A percentile compares a stretch with the other conserved stretches of the same genome.
These are phyloP conservation scores for Aaosphaeria pasadenensis DNA, from an alignment of 2,329 filamentous ascomycete genomes.

Conservation along the genomic window DNA sequence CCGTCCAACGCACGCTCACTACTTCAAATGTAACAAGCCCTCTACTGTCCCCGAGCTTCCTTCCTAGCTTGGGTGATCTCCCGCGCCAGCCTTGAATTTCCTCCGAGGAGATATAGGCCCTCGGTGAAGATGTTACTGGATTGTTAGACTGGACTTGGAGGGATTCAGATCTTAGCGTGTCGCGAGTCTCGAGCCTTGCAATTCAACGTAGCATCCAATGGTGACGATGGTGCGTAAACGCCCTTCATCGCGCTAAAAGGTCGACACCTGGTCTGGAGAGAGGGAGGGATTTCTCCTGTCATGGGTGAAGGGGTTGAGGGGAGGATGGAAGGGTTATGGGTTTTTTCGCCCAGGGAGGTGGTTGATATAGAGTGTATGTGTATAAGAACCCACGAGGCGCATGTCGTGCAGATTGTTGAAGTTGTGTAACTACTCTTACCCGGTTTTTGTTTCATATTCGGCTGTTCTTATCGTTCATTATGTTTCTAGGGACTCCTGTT, in stretches of 20 bases:
- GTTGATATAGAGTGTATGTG: background rate
- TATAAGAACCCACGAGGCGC: constrained; percentile 8
- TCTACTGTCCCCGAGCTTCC: constrained; percentile 8
- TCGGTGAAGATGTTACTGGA: background rate
- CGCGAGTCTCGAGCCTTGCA: background rate
- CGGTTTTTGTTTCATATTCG: constrained; percentile 2
- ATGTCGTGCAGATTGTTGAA: background rate
- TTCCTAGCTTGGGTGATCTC: constrained; percentile 25
- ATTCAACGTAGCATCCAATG: background rate
- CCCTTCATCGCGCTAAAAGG: background rate
- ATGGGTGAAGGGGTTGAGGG: too few species aligned
- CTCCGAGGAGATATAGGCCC: background rate
- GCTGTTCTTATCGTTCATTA: background rate
- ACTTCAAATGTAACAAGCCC: background rate
- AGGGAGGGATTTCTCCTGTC: too few species aligned
- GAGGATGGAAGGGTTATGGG: too few species aligned
- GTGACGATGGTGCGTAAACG: background rate
- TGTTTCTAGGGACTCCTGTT: constrained; percentile 10
- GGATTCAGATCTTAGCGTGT: background rate
- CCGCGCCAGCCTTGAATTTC: constrained; percentile 10
- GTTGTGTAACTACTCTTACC: constrained; percentile 5
- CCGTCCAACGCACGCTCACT: constrained; percentile 9
- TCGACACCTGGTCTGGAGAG: too few species aligned
- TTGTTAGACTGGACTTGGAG: background rate
- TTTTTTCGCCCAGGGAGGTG: too few species aligned